Base-by-base conservation (phyloP, 2,329 filamentous ascomycete species). In the Colletotrichum paranaense region DNA sequence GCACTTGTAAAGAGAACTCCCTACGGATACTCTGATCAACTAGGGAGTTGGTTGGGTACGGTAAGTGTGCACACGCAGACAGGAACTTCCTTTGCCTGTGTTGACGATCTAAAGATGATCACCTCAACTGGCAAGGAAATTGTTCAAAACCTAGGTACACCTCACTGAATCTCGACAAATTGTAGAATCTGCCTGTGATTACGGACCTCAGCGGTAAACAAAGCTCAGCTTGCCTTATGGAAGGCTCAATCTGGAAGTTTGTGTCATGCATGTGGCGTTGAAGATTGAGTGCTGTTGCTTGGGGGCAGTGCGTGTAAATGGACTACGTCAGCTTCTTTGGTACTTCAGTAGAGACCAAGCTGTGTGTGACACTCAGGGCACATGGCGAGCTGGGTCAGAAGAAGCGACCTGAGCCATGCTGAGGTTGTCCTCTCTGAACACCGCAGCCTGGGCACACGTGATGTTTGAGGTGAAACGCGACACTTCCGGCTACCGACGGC, bases 401-500 rank as follows among this genome's bases (percentile, higher is more conserved):
- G 42, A 56, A 65, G 38, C 32, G n/a, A 35, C n/a, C 16, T 63
- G 30, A 63, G 28, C 28, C 26, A 53, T 19, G 28, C 5, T 19
- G 60, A 46, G 38, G 53, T 53, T 28, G 62, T 58, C 53, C 35
- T 46, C n/a, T 11, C 49, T 65, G 57, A n/a, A 30, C 35, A 24
- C 66, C 42, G 49, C 35, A 22, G 35, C 35, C n/a, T 32, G 19
- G 9, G 60, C n/a, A 52, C 71, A 73, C 71, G 71, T 73, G 71
- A 73, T 62, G 46, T 14, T n/a, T 35, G n/a, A 66, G 9, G 32
- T 71, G 67, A 73, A 73, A 73, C 71, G 49, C 67, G 53, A 73
- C 53, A 71, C 22, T 66, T 38, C 71, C 46, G 67, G 55, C 12
- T 70, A 52, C 67, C 60, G 67, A 73, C 35, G 60, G 56, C 46